Percentiles rank a stretch among this genome's conserved stretches.
Conservation (phyloP, 2,329 filamentous ascomycete species). For the Pseudomassariella vexata region DNA sequence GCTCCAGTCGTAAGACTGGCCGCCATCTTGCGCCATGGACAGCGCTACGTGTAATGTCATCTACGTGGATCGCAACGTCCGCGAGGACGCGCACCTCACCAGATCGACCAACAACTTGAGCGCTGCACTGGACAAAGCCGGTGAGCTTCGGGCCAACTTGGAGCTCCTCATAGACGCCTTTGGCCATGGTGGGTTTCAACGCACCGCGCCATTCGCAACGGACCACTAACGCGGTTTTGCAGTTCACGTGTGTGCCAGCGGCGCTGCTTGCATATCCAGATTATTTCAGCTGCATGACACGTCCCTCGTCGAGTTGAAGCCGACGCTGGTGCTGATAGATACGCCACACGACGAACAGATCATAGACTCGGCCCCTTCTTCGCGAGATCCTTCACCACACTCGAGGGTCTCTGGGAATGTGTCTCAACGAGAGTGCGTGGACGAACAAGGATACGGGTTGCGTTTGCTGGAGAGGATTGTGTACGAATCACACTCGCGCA, state of each 20-base stretch:
- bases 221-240: constrained; percentile 7
- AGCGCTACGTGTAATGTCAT: constrained; percentile 52
- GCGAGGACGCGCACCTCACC: constrained; percentile 37
- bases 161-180: constrained; percentile 47
- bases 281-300: constrained; percentile 47
- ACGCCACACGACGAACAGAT: constrained; percentile 45
- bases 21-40: constrained; percentile 52
- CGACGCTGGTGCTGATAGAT: constrained; percentile 53
- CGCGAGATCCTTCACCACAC: constrained; percentile 40
- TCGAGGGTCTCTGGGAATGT: constrained; percentile 28
- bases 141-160: constrained; percentile 38
- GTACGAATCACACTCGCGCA: constrained; percentile 51
- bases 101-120: constrained; percentile 25
- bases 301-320: constrained; percentile 45
- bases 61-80: constrained; percentile 51
- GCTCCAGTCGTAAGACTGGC: constrained; percentile 57
- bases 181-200: constrained; percentile 45
- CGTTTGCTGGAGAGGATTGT: constrained; percentile 50
- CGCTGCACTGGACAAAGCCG: constrained; percentile 22
- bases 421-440: constrained; percentile 33
- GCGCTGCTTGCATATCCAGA: constrained; percentile 46
- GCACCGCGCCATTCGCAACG: constrained; percentile 2
- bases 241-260: constrained; percentile 52
- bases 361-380: constrained; percentile 26
- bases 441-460: constrained; percentile 50